Conservation (phyloP, 129 eudicot genomes). For the Cynara cardunculus region DNA sequence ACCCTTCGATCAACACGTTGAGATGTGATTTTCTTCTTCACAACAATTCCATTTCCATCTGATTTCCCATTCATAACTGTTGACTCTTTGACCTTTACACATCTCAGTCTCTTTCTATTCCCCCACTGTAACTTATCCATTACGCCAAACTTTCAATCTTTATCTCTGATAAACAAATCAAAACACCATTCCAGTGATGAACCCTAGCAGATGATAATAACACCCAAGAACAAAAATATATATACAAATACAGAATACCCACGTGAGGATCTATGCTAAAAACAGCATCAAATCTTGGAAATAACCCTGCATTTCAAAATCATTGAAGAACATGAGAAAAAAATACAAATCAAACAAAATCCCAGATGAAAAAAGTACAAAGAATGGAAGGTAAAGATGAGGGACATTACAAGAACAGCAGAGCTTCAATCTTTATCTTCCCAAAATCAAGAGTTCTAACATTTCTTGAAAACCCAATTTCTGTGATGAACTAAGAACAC, state of each 20-base stretch:
- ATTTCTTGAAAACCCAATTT: conserved; percentile 1
- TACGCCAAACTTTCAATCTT: conserved; percentile 19
- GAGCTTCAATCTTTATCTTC: conserved; percentile 16
- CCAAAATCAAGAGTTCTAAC: background rate
- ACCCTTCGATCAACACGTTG: conserved; percentile 49
- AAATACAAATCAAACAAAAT: background rate
- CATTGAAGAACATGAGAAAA: conserved; percentile 1
- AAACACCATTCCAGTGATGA: background rate
- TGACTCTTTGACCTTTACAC: conserved; percentile 62
- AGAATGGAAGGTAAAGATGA: background rate
- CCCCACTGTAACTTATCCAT: conserved; percentile 93
- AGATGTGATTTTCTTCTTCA: conserved; percentile 70
- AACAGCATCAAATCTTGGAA: conserved; percentile 17
- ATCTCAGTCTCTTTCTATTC: conserved; percentile 72
- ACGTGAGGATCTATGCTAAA: conserved; percentile 25
- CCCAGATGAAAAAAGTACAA: background rate
- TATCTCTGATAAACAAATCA: conserved; percentile 5
- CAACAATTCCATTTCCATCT: conserved; percentile 38
- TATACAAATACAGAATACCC: conserved; percentile 1
- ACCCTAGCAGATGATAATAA: background rate
- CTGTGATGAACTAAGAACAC: conserved; percentile 3
- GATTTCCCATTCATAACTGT: conserved; percentile 44
- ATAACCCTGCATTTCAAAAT: conserved; percentile 24
- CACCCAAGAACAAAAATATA: background rate
- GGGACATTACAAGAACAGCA: background rate